These are phyloP conservation scores for Cyberlindnera xylosilytica DNA, from an alignment of 805 yeast genomes.

Conservation along the genomic window DNA sequence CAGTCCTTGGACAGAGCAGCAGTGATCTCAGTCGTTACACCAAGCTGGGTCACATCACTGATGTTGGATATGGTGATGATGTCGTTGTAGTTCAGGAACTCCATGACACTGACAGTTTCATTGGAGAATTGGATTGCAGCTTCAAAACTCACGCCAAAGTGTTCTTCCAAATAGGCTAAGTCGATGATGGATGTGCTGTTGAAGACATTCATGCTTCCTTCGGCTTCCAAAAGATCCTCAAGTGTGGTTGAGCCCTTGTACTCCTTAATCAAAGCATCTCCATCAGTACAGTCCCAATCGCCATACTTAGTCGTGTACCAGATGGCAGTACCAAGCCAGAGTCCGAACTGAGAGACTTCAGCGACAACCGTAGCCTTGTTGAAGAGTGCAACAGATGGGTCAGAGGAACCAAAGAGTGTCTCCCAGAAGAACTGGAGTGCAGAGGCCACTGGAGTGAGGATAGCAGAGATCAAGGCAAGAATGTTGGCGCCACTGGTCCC, in stretches of 20 bases:
- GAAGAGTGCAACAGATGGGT: neutral
- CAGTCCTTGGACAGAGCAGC: constrained; percentile 3
- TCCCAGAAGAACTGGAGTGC: neutral
- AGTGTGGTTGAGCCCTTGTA: no score
- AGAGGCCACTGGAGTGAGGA: constrained; percentile 1
- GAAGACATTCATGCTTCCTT: neutral
- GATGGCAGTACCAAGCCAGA: constrained; percentile 5
- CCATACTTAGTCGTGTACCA: constrained; percentile 5
- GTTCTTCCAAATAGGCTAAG: neutral
- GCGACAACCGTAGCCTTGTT: neutral
- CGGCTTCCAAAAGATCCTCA: neutral
- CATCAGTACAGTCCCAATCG: constrained; percentile 1
- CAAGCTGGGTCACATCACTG: neutral
- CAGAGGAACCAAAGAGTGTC: neutral
- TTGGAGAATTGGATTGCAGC: no score
- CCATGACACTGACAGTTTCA: neutral
- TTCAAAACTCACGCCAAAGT: no score
- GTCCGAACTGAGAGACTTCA: neutral
- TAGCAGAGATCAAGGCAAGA: constrained; percentile 1
- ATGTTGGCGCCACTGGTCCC: constrained; percentile 3
- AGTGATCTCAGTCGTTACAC: neutral
- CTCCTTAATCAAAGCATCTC: neutral
- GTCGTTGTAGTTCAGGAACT: neutral
- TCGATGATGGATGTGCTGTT: neutral
- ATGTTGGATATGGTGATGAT: neutral